Percentiles rank a stretch among this genome's conserved stretches.
Conservation (phyloP, 2,329 filamentous ascomycete species). For the Penicillium nordicum region DNA sequence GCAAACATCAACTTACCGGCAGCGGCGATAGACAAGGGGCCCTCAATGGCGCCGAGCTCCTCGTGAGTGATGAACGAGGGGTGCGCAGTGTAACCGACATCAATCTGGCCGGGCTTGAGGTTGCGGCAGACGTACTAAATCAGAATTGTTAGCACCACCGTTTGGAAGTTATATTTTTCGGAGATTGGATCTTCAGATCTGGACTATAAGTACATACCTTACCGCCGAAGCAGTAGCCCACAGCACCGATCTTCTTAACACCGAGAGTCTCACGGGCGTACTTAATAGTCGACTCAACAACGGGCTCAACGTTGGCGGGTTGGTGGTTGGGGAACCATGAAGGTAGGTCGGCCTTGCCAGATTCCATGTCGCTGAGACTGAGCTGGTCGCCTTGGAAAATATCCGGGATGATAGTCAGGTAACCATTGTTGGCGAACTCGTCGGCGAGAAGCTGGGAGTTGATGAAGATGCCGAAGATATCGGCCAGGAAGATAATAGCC, state of each 20-base stretch:
- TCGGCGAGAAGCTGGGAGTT: slow-evolving; percentile 68
- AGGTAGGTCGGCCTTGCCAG: slow-evolving; percentile 49
- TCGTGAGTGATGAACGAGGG: slow-evolving; percentile 69
- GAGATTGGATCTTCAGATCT: background rate
- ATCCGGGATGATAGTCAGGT: slow-evolving; percentile 66
- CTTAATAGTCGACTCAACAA: slow-evolving; percentile 51
- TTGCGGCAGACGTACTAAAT: slow-evolving; percentile 65
- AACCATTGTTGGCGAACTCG: slow-evolving; percentile 70
- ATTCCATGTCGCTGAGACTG: slow-evolving; percentile 48
- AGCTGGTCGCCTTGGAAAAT: slow-evolving; percentile 66
- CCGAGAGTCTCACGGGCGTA: slow-evolving; percentile 56
- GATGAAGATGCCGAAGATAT: slow-evolving; percentile 58
- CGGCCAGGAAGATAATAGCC: slow-evolving; percentile 56
- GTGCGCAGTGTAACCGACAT: slow-evolving; percentile 71
- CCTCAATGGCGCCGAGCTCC: slow-evolving; percentile 63
- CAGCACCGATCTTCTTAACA: slow-evolving; percentile 59
- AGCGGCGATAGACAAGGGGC: slow-evolving; percentile 65
- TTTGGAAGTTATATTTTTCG: background rate
- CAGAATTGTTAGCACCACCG: background rate
- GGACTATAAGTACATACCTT: slow-evolving; percentile 50
- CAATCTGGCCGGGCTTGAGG: slow-evolving; percentile 59
- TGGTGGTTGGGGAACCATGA: slow-evolving; percentile 50
- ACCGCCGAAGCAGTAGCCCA: slow-evolving; percentile 74
- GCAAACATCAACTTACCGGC: slow-evolving; percentile 36
- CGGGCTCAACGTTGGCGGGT: slow-evolving; percentile 53